Base-by-base conservation (phyloP, 2,329 filamentous ascomycete species). In the Lecanosticta acicola region DNA sequence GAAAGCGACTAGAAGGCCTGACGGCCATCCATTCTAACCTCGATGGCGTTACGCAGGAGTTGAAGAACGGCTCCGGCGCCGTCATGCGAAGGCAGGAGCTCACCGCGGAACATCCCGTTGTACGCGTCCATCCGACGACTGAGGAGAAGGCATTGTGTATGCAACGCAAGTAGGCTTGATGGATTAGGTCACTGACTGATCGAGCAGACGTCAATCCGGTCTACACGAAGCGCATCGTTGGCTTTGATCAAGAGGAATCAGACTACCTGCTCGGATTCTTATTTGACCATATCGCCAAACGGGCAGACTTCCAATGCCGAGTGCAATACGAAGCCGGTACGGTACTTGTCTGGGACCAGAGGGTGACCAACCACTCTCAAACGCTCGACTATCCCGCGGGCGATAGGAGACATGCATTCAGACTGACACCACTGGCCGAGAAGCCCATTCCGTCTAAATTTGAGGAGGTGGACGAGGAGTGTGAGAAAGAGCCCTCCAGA, bases 161-260 rank as follows among this genome's bases (percentile, higher is more conserved):
- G 37, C 24, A 5, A n/a, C n/a, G n/a, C n/a, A n/a, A n/a, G n/a
- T n/a, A n/a, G n/a, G n/a, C n/a, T n/a, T n/a, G n/a, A n/a, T n/a
- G n/a, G n/a, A n/a, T n/a, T n/a, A n/a, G n/a, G n/a, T n/a, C n/a
- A n/a, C n/a, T n/a, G n/a, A n/a, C n/a, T n/a, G n/a, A n/a, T n/a
- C n/a, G n/a, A n/a, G n/a, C n/a, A 46, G 44, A 78, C 55, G 78
- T 93, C 19, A 93, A 91, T 62, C 82, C 83, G 2, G 84, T 90
- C 62, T 93, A 90, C 68, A 90, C 85, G 3, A 81, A 86, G 43
- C 75, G 81, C 32, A 90, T 94, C 43, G 77, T 89, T 2, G 87
- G 86, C 10, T 78, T 83, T 58, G 91, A 93, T 68, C 85, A 87
- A 60, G 87, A 93, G 60, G 87, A 94, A 62, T 87, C 83, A 1